Evolutionary conservation across 2,329 filamentous ascomycete species (phyloP).

Genomic region (Cadophora malorum): DNA sequence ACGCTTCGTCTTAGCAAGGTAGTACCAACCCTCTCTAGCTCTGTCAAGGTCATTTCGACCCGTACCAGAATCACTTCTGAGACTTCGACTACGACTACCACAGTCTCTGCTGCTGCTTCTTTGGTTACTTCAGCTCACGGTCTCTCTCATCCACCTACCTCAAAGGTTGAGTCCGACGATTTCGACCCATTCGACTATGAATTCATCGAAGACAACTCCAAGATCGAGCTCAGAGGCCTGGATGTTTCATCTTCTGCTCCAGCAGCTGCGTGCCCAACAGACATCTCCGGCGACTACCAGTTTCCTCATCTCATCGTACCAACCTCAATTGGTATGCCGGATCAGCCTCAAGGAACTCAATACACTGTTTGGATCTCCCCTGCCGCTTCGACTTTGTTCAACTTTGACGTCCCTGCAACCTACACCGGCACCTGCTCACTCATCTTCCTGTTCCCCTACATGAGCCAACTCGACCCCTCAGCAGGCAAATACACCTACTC

Average conservation of each 20-base stretch:
- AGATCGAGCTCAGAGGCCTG: conserved; percentile 2
- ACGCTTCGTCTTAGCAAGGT: background rate
- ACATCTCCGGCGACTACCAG: conserved; percentile 36
- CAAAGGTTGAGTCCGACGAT: background rate
- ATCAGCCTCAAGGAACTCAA: conserved; percentile 35
- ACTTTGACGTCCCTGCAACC: conserved; percentile 40
- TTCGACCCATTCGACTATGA: conserved; percentile 1
- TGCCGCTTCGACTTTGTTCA: conserved; percentile 41
- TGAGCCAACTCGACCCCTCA: conserved; percentile 32
- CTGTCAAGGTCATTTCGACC: background rate
- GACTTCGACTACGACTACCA: background rate
- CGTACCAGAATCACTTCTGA: background rate
- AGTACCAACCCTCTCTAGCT: too few species aligned
- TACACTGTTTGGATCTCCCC: conserved; percentile 38
- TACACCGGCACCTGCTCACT: conserved; percentile 41
- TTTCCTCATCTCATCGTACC: conserved; percentile 43
- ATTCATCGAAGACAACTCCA: background rate
- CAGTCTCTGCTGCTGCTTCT: background rate
- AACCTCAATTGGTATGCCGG: conserved; percentile 35
- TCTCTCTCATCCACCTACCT: background rate
- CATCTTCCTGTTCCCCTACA: conserved; percentile 43
- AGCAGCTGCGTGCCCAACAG: conserved; percentile 34
- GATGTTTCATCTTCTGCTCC: background rate
- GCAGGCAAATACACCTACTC: conserved; percentile 38
- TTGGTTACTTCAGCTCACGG: background rate